Base-by-base conservation (phyloP, 805 yeast genomes). In the Kregervanrija pseudodelftensis region DNA sequence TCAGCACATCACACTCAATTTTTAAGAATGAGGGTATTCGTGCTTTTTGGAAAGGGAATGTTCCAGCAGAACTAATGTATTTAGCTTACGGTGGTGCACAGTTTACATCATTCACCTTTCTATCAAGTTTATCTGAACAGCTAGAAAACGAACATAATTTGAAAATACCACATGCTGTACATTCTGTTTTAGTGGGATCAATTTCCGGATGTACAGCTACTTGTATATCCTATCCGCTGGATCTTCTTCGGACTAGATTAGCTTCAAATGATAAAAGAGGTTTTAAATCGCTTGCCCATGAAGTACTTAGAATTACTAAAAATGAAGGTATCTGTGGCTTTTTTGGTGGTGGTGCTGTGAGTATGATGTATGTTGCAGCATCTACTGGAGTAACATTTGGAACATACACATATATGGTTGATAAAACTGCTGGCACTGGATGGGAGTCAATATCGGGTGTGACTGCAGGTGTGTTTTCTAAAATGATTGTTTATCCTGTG, bases 1-100 rank as follows among this genome's bases (percentile, higher is more conserved):
- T 54, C 3, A 45, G 59, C 14, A 68, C 81, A 0, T 59, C 77
- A 39, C 49, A 48, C 11, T 60, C 67, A 1, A 72, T 88, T 1
- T 49, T 73, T 1, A 58, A 61, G 14, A 70, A 77, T 32, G 98
- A 91, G 61, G 68, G 68, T 5, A 36, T 82, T 0, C 48, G 62
- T 3, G 91, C 88, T 0, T 69, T 91, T n/a, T 93, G 98, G 98
- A 90, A 89, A 60, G 99, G 99, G 0, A 93, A 93, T 59, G 73
- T 87, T 0, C 95, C 99, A 0, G 99, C 98, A 0, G 88, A 88
- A 50, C 61, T 80, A 34, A 76, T 93, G 79, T 93, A 93, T 57
- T 67, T 91, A 11, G 52, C 85, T 10, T 93, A 91, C 56, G 96
- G 98, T 11, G 86, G 86, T 0, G 66, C 77, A 0, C 98, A 93